These are phyloP conservation scores for Pichia thaimueangensis DNA, from an alignment of 805 yeast genomes.

Conservation along the genomic window DNA sequence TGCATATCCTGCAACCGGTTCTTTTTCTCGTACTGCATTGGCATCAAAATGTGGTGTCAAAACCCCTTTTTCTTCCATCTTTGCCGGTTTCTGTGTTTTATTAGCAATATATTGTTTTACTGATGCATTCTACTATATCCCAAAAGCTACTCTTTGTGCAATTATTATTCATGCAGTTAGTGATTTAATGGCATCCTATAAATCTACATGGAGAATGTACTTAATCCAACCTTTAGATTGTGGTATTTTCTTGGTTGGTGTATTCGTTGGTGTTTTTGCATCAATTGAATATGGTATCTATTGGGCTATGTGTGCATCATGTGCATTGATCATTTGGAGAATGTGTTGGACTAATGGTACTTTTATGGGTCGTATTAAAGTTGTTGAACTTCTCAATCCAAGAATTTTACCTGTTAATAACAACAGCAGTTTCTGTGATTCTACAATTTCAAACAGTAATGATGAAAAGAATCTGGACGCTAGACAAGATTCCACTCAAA, in stretches of 20 bases:
- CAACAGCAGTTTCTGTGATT: too few relatives aligned
- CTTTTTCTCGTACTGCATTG: constrained; percentile 88
- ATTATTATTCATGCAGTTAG: constrained; percentile 92
- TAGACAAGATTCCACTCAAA: background rate
- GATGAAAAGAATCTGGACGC: background rate
- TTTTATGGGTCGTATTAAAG: constrained; percentile 71
- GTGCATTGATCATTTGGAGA: constrained; percentile 65
- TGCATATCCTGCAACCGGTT: constrained; percentile 95
- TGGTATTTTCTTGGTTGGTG: constrained; percentile 63
- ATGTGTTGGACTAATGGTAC: constrained; percentile 75
- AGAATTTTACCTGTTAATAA: constrained; percentile 21
- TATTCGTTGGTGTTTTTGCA: constrained; percentile 67
- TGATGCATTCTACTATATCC: constrained; percentile 76
- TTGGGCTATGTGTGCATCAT: constrained; percentile 81
- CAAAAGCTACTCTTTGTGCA: constrained; percentile 80
- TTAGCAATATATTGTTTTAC: constrained; percentile 82
- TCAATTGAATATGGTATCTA: constrained; percentile 84
- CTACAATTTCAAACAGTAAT: background rate
- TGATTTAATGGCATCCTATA: constrained; percentile 69
- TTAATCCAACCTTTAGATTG: constrained; percentile 66
- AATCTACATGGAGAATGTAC: constrained; percentile 64
- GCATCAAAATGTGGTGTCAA: constrained; percentile 92
- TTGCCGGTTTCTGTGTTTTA: constrained; percentile 81
- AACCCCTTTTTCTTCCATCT: constrained; percentile 91
- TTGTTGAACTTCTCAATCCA: constrained; percentile 68